These are phyloP conservation scores for Cardiospermum halicacabum DNA, from an alignment of 345 rosid genomes.

Conservation along the genomic window DNA sequence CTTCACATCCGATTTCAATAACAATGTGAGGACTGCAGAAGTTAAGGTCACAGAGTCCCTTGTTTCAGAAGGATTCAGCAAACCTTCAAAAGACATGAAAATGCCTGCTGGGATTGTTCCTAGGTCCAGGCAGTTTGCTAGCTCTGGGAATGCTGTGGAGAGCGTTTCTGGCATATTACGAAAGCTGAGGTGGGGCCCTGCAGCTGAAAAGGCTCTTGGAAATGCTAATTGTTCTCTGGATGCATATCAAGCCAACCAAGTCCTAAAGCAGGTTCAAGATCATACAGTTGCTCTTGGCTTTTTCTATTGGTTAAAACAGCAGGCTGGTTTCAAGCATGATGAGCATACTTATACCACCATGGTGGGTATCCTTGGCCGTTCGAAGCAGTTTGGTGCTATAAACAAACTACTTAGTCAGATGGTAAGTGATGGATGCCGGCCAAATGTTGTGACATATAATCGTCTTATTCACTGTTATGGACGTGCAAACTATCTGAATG, in stretches of 20 bases:
- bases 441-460: slow-evolving; percentile 86
- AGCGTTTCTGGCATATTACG: slow-evolving; percentile 46
- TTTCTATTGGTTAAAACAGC: slow-evolving; percentile 75
- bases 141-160: slow-evolving; percentile 42
- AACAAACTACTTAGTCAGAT: slow-evolving; percentile 73
- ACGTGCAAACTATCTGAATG: slow-evolving; percentile 77
- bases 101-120: slow-evolving; percentile 29
- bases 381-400: slow-evolving; percentile 65
- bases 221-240: slow-evolving; percentile 46
- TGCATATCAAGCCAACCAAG: slow-evolving; percentile 91
- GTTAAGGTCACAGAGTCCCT: slow-evolving; percentile 28
- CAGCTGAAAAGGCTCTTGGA: slow-evolving; percentile 65
- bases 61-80: slow-evolving; percentile 29
- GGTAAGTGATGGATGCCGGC: slow-evolving; percentile 75
- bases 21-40: slow-evolving; percentile 30
- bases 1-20: slow-evolving; percentile 29
- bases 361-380: slow-evolving; percentile 91
- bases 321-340: slow-evolving; percentile 76
- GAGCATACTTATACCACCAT: slow-evolving; percentile 91
- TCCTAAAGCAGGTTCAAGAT: slow-evolving; percentile 77
- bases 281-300: slow-evolving; percentile 71
- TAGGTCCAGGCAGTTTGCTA: slow-evolving; percentile 35
- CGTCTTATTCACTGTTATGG: slow-evolving; percentile 93
- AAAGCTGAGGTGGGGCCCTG: slow-evolving; percentile 67
- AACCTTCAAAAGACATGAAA: slow-evolving; percentile 40